These are phyloP conservation scores for Amauroascus verrucosus DNA, from an alignment of 2,329 filamentous ascomycete species.

Conservation along the genomic window DNA sequence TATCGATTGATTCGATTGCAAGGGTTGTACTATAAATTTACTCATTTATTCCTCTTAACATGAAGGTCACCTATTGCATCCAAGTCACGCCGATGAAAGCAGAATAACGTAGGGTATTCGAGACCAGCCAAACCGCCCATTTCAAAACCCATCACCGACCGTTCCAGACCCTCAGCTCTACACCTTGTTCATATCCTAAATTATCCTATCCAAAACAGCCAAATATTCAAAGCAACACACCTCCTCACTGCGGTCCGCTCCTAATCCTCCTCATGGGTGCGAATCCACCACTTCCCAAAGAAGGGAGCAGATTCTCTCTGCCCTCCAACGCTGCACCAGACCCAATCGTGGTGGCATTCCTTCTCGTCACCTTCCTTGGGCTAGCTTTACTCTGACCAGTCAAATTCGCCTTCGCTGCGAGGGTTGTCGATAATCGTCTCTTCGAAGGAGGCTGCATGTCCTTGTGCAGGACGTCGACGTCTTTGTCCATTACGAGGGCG, in stretches of 20 bases:
- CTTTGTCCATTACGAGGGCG: neutral
- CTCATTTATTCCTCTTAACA: no score
- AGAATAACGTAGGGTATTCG: no score
- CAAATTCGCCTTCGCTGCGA: conserved; percentile 18
- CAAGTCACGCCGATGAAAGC: no score
- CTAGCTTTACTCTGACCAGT: conserved; percentile 34
- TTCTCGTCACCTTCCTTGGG: conserved; percentile 32
- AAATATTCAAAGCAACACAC: neutral
- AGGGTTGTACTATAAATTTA: no score
- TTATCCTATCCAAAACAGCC: neutral
- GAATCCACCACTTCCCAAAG: neutral
- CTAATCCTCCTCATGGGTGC: conserved; percentile 25
- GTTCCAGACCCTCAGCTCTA: neutral
- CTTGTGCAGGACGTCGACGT: conserved; percentile 17
- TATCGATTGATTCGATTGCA: no score
- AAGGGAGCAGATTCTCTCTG: conserved; percentile 32
- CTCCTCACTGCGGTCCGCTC: conserved; percentile 19
- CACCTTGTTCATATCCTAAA: neutral
- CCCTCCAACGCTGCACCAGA: conserved; percentile 27
- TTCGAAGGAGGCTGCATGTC: conserved; percentile 23
- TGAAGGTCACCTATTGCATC: no score
- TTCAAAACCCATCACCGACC: neutral
- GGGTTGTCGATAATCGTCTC: conserved; percentile 18
- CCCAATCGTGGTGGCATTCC: conserved; percentile 24
- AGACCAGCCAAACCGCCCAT: neutral